phyloP scores from a whole-genome alignment of 345 rosid species.

The Rubroshorea leprosula region DNA sequence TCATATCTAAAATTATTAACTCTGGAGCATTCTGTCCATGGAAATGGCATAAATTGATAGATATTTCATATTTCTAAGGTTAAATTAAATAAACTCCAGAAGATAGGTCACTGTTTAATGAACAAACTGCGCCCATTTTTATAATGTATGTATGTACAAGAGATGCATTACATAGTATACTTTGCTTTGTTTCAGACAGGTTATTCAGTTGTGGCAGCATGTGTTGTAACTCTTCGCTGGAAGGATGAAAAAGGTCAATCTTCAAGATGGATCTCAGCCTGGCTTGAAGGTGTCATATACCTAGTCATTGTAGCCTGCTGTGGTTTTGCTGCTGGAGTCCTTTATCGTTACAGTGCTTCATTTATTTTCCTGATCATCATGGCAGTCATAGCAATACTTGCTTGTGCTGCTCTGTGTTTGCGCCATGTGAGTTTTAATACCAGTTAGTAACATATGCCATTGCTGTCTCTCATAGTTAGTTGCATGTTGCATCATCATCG shows the following conservation, averaged over 20 bases:
- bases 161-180: slow-evolving; percentile 10
- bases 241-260: slow-evolving; percentile 41
- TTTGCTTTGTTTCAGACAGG: slow-evolving; percentile 67
- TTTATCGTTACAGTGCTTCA: slow-evolving; percentile 55
- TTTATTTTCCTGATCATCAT: slow-evolving; percentile 40
- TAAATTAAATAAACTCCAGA: background rate
- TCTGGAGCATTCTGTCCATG: background rate
- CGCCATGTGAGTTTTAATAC: slow-evolving; percentile 53
- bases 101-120: background rate
- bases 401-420: slow-evolving; percentile 50
- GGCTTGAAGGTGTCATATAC: slow-evolving; percentile 77
- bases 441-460: background rate
- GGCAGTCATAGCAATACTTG: slow-evolving; percentile 45
- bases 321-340: slow-evolving; percentile 64
- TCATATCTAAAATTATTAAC: background rate
- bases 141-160: too few species aligned
- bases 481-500: background rate
- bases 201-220: slow-evolving; percentile 95
- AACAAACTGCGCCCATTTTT: too few species aligned
- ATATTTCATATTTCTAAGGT: too few species aligned
- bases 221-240: slow-evolving; percentile 76
- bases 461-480: slow-evolving; percentile 1
- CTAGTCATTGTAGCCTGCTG: slow-evolving; percentile 59
- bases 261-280: slow-evolving; percentile 47
- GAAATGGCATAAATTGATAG: background rate